Evolutionary conservation across 139 green algal species (phyloP), one percentile per base, ranked within the genome.

Genomic region (Haematococcus sp.): DNA sequence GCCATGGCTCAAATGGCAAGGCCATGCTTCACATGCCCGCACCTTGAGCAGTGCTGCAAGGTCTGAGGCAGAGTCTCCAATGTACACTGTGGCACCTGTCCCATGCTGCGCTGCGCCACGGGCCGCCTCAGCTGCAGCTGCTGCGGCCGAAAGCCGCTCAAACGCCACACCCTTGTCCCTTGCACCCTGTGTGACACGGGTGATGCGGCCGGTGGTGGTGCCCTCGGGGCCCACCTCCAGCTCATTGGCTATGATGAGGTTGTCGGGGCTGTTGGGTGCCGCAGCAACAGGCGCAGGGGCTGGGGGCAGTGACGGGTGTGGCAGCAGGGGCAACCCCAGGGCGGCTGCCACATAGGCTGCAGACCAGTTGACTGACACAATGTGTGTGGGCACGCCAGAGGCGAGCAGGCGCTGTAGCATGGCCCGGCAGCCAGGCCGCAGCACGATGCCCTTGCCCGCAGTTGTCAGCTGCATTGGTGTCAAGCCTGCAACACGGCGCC

Each of bases 311-410:
- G 30, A 9, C 27, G 32, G 59, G 34, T n/a, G 44, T 27, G 44
- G 71, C 43, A 30, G 71, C 58, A 51, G 9, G 5, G 22, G 22
- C 4, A 69, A 4, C 15, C 31, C 40, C 20, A 76, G 33, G n/a
- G 78, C 87, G 16, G 69, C 86, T 5, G 64, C 63, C 31, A 95
- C 76, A 63, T 92, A 74, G 34, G 81, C 78, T 2, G 73, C 64
- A 3, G 78, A 89, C 91, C 91, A 96, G 77, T 91, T 94, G 59
- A 96, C 91, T 0, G 88, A 93, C 17, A 95, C 44, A 1, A 95
- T 74, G 33, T 86, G 67, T 1, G 85, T 76, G 17, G 80, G 78
- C 7, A 91, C 33, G n/a, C 82, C 74, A 13, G 58, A 55, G 20
- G 76, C 56, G 16, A 83, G 54, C 1, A 84, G 86, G 3, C 58